Conservation (phyloP, 2,329 filamentous ascomycete species). For the Cadophora malorum region DNA sequence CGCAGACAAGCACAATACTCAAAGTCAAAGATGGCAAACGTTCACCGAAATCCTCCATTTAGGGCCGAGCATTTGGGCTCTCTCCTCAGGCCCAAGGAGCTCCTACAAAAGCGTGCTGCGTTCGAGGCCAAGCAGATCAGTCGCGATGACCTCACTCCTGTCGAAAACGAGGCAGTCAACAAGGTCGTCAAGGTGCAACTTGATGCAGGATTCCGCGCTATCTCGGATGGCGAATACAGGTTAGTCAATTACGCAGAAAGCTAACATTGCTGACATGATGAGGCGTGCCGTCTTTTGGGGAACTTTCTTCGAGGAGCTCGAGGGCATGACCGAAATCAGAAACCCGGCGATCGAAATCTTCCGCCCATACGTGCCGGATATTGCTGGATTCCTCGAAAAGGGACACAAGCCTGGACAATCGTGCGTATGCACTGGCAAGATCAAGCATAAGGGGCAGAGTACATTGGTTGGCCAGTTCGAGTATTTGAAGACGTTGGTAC, state of each 20-base stretch:
- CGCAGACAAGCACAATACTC: not conserved
- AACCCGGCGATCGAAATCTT: constrained; percentile 48
- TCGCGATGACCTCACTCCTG: constrained; percentile 51
- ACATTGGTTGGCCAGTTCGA: constrained; percentile 54
- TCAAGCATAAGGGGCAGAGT: constrained; percentile 52
- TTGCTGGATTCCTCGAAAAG: constrained; percentile 52
- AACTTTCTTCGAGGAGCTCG: constrained; percentile 40
- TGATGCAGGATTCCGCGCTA: constrained; percentile 59
- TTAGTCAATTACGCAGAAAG: constrained; percentile 19
- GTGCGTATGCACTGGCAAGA: constrained; percentile 54
- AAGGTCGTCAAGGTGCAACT: constrained; percentile 64
- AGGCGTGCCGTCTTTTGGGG: constrained; percentile 43
- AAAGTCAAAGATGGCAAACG: constrained; percentile 9
- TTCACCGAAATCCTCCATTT: constrained; percentile 53
- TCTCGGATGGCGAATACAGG: constrained; percentile 65
- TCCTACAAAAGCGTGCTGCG: constrained; percentile 61
- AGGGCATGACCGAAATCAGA: constrained; percentile 41
- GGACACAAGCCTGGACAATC: constrained; percentile 56
- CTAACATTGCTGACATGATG: constrained; percentile 1
- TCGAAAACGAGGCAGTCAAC: constrained; percentile 64
- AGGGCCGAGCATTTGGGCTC: constrained; percentile 70
- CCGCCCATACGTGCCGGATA: constrained; percentile 49
- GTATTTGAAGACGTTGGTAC: constrained; percentile 64
- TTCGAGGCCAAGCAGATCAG: constrained; percentile 57
- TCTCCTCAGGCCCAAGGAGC: constrained; percentile 63